Base-by-base conservation (phyloP, 208 protist species). In the Trypanosoma lewisi region DNA sequence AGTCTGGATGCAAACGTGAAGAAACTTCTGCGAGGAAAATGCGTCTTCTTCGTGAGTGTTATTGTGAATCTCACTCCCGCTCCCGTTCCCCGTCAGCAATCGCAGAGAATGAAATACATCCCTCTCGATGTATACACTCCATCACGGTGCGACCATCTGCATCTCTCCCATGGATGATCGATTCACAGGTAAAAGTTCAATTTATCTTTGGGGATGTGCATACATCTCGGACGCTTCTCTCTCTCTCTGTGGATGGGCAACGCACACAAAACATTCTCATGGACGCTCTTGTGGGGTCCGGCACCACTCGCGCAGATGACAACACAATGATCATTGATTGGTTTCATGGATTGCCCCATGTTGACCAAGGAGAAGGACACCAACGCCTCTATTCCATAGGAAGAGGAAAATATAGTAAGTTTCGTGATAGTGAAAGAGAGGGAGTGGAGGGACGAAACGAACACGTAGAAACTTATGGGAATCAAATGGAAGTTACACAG, bases 181-280 rank as follows among this genome's bases (percentile, higher is more conserved):
- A 4, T 41, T 50, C 21, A 11, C 14, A 6, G 17, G 41, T 11
- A 16, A 53, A 72, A 9, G 71, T 83, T 39, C 28, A 74, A 25
- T 91, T 91, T 66, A n/a, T 91, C 39, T 91, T 91, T 52, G 85
- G 85, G 16, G 82, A 91, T 42, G 77, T 77, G 42, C 83, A 80
- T 63, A 85, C 85, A 6, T 83, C 82, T 8, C 82, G 77, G n/a
- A 91, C 82, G 12, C 70, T 51, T 21, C 48, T 63, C 11, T 23
- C 25, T 33, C 31, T 56, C 21, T 39, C 2, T 37, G 34, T 50
- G 33, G 37, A 37, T 42, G 37, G 19, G 21, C 36, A 19, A 31
- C 21, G n/a, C 6, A 23, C 41, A 34, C 25, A 36, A 21, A 45
- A 14, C 37, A 48, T 67, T 27, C 33, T 51, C 33, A 19, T 19